Evolutionary conservation across 768 basidiomycete genomes (phyloP).

Genomic region (Amanita brunnescens): DNA sequence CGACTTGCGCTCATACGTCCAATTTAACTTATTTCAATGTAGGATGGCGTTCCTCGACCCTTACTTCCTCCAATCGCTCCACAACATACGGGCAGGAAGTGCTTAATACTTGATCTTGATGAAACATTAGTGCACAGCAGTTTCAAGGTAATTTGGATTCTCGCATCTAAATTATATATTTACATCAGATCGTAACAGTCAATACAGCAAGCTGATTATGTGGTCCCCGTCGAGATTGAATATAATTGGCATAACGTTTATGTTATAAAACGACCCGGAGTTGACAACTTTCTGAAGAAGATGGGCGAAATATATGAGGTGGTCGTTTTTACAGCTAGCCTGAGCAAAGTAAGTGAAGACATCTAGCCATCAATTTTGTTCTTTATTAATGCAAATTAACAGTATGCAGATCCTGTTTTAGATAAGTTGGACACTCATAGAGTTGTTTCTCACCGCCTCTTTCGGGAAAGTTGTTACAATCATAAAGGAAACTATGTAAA

Average conservation of each 20-base stretch:
- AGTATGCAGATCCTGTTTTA: constrained; percentile 98
- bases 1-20: neutral
- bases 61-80: constrained; percentile 79
- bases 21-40: neutral
- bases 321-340: constrained; percentile 94
- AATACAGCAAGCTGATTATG: constrained; percentile 91
- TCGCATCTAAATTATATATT: constrained; percentile 2
- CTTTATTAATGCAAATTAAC: constrained; percentile 7
- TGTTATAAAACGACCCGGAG: constrained; percentile 97
- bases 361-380: neutral
- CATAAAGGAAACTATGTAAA: constrained; percentile 99
- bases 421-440: constrained; percentile 93
- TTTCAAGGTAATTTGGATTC: constrained; percentile 67
- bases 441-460: constrained; percentile 89
- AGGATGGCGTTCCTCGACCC: constrained; percentile 86
- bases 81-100: constrained; percentile 84
- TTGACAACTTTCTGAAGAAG: constrained; percentile 91
- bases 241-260: constrained; percentile 98
- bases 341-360: constrained; percentile 73
- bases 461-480: constrained; percentile 98
- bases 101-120: constrained; percentile 92
- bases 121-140: constrained; percentile 96
- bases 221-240: constrained; percentile 98
- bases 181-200: constrained; percentile 41
- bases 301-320: constrained; percentile 99